phyloP scores from a whole-genome alignment of 2,329 filamentous ascomycete species.

The Cladosporium sp. region DNA sequence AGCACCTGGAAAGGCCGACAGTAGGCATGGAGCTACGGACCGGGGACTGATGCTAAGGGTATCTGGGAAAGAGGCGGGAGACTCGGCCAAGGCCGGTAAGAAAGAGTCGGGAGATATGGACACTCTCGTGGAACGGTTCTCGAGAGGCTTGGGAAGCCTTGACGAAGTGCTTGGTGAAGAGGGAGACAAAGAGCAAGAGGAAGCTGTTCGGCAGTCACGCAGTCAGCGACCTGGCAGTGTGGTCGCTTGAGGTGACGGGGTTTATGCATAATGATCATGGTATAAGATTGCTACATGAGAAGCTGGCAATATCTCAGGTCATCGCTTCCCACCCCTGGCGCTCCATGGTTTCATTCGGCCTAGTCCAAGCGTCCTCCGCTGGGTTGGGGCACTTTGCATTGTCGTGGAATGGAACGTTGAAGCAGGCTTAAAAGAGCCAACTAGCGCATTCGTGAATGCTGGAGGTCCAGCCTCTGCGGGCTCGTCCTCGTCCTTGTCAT shows the following conservation, averaged over 20 bases:
- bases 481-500: constrained; percentile 13
- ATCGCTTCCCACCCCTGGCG: constrained; percentile 17
- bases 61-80: constrained; percentile 41
- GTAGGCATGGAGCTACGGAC: constrained; percentile 21
- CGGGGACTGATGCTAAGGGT: constrained; percentile 56
- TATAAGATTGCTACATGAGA: background rate
- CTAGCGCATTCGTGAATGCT: background rate
- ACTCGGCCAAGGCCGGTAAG: constrained; percentile 24
- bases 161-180: constrained; percentile 35
- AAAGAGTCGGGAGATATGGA: constrained; percentile 32
- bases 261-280: background rate
- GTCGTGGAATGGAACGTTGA: constrained; percentile 41
- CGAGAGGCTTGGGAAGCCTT: constrained; percentile 30
- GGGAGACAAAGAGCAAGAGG: constrained; percentile 40
- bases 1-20: constrained; percentile 53
- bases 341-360: constrained; percentile 47
- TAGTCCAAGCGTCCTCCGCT: constrained; percentile 45
- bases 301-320: too few relatives aligned
- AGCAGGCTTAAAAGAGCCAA: constrained; percentile 28
- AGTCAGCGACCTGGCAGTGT: constrained; percentile 3
- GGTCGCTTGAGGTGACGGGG: background rate
- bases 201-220: background rate
- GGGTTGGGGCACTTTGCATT: constrained; percentile 28
- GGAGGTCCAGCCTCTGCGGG: constrained; percentile 19
- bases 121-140: constrained; percentile 31